These are phyloP conservation scores for Powellomyces hirtus DNA, from an alignment of 192 early-diverging fungal species.

Conservation along the genomic window DNA sequence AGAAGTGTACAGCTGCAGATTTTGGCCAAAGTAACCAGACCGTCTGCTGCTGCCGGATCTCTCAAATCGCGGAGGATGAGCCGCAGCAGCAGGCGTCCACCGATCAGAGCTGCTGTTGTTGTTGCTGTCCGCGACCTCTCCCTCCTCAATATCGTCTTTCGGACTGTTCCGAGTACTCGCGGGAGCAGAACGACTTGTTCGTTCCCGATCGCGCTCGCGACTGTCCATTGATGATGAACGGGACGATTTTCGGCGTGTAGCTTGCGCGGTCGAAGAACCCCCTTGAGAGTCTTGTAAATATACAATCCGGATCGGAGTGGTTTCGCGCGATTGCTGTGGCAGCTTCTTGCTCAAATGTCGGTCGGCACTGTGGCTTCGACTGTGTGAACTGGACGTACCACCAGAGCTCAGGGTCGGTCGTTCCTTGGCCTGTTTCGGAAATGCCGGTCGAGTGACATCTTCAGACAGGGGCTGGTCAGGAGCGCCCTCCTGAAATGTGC, in stretches of 20 bases:
- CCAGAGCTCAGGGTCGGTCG: too few relatives aligned
- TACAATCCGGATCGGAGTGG: constrained; percentile 1
- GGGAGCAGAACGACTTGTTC: not conserved
- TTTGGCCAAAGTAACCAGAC: constrained; percentile 1
- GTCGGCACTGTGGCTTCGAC: not conserved
- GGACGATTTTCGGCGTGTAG: not conserved
- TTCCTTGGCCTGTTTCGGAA: too few relatives aligned
- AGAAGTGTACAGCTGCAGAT: not conserved
- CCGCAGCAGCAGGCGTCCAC: not conserved
- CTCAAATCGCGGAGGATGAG: not conserved
- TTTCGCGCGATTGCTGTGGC: not conserved
- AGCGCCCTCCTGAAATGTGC: too few relatives aligned
- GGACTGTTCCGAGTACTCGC: constrained; percentile 8
- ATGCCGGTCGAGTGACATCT: too few relatives aligned
- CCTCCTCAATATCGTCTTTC: constrained; percentile 17
- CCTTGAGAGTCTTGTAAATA: constrained; percentile 1
- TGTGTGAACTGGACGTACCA: not conserved
- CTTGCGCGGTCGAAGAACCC: not conserved
- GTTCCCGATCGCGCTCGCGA: constrained; percentile 9
- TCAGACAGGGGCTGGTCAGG: too few relatives aligned
- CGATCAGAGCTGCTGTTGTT: not conserved
- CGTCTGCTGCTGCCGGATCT: not conserved
- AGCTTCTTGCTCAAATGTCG: not conserved
- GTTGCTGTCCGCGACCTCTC: constrained; percentile 5
- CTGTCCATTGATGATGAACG: constrained; percentile 10